Percentiles rank a stretch among this genome's conserved stretches.
Evolutionary conservation across 139 green algal genomes (phyloP).

Genomic region (Pseudopediastrum boryanum): DNA sequence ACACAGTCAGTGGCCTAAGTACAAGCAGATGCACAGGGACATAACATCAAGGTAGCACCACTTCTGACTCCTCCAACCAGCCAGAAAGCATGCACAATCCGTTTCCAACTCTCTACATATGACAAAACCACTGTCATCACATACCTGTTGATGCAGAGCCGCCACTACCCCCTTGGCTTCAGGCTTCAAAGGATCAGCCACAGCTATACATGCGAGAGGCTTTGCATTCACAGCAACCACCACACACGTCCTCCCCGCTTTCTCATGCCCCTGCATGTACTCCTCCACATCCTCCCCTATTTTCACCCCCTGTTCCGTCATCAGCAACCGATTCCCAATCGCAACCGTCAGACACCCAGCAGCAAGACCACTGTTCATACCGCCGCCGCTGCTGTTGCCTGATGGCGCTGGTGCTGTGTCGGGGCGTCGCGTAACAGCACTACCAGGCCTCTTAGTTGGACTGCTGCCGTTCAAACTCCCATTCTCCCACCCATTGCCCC

Average conservation of each 20-base stretch:
- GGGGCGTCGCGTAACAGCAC: too few relatives aligned
- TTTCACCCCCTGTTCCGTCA: conserved; percentile 63
- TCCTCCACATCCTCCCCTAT: conserved; percentile 54
- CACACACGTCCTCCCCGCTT: conserved; percentile 69
- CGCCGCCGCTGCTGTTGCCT: neutral
- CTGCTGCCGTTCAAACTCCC: too few relatives aligned
- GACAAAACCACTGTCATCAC: neutral
- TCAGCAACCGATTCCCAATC: conserved; percentile 79
- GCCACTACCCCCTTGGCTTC: conserved; percentile 88
- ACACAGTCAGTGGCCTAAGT: too few relatives aligned
- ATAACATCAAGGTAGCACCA: neutral
- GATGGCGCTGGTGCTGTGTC: too few relatives aligned
- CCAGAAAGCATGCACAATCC: neutral
- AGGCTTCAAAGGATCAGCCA: conserved; percentile 89
- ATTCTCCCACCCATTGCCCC: too few relatives aligned
- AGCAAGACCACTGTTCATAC: neutral
- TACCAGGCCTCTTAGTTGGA: too few relatives aligned
- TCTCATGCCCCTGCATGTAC: conserved; percentile 61
- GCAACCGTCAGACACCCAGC: conserved; percentile 47
- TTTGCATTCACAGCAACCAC: conserved; percentile 63
- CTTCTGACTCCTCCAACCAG: neutral
- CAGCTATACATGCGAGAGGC: conserved; percentile 66
- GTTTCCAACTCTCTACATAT: neutral
- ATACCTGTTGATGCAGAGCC: conserved; percentile 46
- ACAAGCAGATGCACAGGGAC: too few relatives aligned